A percentile compares a stretch with the other conserved stretches of the same genome.
Evolutionary conservation across 176 grass and related monocot species (phyloP).

Genomic region (Triticum timopheevii): DNA sequence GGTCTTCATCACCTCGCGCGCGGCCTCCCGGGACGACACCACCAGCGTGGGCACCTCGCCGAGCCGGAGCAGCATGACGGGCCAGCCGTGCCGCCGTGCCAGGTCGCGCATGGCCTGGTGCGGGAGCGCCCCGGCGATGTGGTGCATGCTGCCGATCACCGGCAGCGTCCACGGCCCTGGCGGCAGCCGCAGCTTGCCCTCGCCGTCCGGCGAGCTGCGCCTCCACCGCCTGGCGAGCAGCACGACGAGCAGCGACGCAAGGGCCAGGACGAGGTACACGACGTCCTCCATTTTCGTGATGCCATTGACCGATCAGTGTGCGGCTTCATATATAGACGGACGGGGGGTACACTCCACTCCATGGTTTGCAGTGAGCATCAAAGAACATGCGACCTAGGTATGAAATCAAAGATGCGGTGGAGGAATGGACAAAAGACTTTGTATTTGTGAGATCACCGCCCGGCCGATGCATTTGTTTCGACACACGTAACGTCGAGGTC

Average conservation of each 20-base stretch:
- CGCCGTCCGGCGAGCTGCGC: background rate
- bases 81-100: constrained; percentile 22
- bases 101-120: constrained; percentile 45
- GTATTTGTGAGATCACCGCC: too few relatives aligned
- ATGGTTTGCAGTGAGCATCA: background rate
- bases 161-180: constrained; percentile 33
- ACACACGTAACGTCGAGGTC: too few relatives aligned
- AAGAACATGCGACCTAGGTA: background rate
- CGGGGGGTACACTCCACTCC: too few relatives aligned
- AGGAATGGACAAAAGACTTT: background rate
- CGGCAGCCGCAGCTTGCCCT: constrained; percentile 21
- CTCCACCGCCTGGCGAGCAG: background rate
- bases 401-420: background rate
- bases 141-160: constrained; percentile 51
- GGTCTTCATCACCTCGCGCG: constrained; percentile 59
- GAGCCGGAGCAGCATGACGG: constrained; percentile 56
- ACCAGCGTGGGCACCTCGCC: constrained; percentile 57
- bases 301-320: too few relatives aligned
- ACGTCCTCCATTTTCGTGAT: background rate
- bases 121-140: constrained; percentile 41
- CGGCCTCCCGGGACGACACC: constrained; percentile 48
- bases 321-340: background rate
- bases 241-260: background rate
- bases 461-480: too few relatives aligned
- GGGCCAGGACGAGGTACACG: background rate